Conservation (phyloP, 495 filamentous ascomycete genomes). For the Xylaria acuta region DNA sequence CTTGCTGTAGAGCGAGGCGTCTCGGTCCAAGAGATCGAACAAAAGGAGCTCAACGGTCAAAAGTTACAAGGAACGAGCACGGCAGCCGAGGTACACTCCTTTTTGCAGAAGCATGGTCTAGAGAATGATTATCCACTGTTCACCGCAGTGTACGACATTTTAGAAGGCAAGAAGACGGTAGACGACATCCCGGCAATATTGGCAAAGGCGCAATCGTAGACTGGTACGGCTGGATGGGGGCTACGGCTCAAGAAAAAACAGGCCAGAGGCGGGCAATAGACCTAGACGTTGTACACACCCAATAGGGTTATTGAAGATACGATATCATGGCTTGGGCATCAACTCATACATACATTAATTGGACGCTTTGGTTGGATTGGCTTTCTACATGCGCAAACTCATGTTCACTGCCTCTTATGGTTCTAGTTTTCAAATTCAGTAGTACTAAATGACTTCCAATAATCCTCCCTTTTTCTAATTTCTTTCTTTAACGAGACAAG, state of each 20-base stretch:
- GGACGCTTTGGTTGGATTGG: not conserved
- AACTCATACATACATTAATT: slow-evolving; percentile 4
- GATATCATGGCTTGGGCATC: slow-evolving; percentile 21
- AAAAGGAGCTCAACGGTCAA: slow-evolving; percentile 91
- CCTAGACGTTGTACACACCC: slow-evolving; percentile 8
- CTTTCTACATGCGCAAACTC: not conserved
- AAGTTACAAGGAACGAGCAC: slow-evolving; percentile 95
- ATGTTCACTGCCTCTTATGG: not conserved
- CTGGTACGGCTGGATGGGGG: not conserved
- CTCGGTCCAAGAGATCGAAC: slow-evolving; percentile 85
- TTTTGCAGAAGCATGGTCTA: slow-evolving; percentile 75
- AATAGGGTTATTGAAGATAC: not conserved
- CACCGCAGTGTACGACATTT: slow-evolving; percentile 76
- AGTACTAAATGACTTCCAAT: not conserved
- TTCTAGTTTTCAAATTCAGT: not conserved
- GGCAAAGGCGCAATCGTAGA: slow-evolving; percentile 42
- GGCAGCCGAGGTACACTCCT: slow-evolving; percentile 85
- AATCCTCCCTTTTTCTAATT: not conserved
- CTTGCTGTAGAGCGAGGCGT: slow-evolving; percentile 80
- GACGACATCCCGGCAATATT: slow-evolving; percentile 68
- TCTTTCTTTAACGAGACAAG: not conserved
- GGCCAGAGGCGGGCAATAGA: slow-evolving; percentile 15
- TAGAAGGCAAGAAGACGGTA: slow-evolving; percentile 63
- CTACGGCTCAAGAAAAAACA: slow-evolving; percentile 15
- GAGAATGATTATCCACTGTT: slow-evolving; percentile 91